Conservation (phyloP, 768 basidiomycete genomes). For the Mycena olivaceomarginata region DNA sequence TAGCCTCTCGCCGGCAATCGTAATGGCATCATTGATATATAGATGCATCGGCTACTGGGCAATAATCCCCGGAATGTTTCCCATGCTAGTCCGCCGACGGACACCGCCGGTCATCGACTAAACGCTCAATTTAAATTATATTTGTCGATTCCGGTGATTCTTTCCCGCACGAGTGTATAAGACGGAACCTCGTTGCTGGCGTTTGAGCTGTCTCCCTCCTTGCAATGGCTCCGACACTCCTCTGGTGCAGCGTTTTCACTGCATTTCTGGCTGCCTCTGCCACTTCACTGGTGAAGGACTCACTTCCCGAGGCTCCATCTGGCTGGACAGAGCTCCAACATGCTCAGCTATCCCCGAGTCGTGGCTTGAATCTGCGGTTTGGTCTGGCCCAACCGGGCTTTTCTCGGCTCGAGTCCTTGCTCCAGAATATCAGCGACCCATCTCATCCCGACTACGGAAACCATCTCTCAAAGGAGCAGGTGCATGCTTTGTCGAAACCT, state of each 20-base stretch:
- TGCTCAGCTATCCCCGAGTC: slow-evolving; percentile 6
- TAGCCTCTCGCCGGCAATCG: too few relatives aligned
- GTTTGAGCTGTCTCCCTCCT: neutral
- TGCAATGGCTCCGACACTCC: neutral
- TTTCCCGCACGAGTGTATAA: slow-evolving; percentile 2
- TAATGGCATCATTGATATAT: too few relatives aligned
- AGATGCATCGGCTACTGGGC: too few relatives aligned
- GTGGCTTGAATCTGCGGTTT: slow-evolving; percentile 58
- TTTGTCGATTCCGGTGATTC: neutral
- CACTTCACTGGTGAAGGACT: slow-evolving; percentile 25
- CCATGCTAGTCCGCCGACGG: too few relatives aligned
- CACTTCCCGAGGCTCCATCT: slow-evolving; percentile 32
- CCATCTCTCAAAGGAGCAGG: slow-evolving; percentile 66
- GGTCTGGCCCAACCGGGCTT: slow-evolving; percentile 57
- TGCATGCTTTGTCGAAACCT: slow-evolving; percentile 63
- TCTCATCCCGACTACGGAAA: slow-evolving; percentile 55
- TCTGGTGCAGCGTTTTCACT: slow-evolving; percentile 17
- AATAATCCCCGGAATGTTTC: too few relatives aligned
- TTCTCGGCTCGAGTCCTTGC: slow-evolving; percentile 53
- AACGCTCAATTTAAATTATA: too few relatives aligned
- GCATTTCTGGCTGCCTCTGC: neutral
- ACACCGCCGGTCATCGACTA: too few relatives aligned
- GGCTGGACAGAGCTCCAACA: slow-evolving; percentile 35
- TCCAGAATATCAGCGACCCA: slow-evolving; percentile 57
- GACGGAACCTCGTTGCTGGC: neutral